Evolutionary conservation across 2,329 filamentous ascomycete species (phyloP).

Genomic region (Tolypocladium tundrense): DNA sequence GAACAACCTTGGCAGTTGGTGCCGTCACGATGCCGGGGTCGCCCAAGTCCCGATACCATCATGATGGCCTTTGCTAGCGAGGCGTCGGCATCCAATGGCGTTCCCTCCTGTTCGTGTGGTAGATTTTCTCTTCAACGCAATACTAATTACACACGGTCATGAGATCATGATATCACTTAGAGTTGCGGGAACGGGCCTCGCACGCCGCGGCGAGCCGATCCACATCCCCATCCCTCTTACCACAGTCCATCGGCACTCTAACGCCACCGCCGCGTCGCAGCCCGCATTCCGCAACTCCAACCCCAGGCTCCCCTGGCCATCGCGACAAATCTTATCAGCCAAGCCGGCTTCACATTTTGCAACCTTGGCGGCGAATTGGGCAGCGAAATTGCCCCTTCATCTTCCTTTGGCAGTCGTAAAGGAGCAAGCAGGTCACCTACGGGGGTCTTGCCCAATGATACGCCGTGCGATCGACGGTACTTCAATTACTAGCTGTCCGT

Average conservation of each 20-base stretch:
- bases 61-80: background rate
- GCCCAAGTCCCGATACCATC: background rate
- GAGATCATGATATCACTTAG: background rate
- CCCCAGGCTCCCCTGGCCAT: background rate
- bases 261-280: background rate
- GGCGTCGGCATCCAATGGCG: background rate
- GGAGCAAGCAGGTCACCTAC: too few species aligned
- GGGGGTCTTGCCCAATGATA: too few species aligned
- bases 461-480: too few species aligned
- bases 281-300: background rate
- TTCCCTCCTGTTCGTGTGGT: background rate
- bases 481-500: too few species aligned
- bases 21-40: background rate
- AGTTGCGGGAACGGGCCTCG: background rate
- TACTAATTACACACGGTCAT: background rate
- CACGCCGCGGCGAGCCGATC: background rate
- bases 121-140: background rate
- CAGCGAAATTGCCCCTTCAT: background rate
- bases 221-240: background rate
- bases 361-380: background rate
- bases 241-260: background rate
- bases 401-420: too few species aligned
- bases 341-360: background rate
- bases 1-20: background rate
- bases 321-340: background rate